Percentiles rank a stretch among this genome's conserved stretches.
These are phyloP conservation scores for Gypsophila paniculata DNA, from an alignment of 179 eudicot genomes.

Conservation along the genomic window DNA sequence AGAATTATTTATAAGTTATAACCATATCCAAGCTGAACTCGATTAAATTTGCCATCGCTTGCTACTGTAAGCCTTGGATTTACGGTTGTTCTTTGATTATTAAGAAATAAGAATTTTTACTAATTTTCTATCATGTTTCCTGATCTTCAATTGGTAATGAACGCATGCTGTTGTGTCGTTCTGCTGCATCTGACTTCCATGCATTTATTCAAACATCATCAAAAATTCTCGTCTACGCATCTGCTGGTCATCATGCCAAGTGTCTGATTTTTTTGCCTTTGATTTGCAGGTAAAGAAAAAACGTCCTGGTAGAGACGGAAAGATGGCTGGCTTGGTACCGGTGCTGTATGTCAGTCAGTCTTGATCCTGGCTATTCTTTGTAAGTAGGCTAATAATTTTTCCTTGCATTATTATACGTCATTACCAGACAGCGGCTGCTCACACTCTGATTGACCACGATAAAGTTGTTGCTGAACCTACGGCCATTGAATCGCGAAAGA, in stretches of 20 bases:
- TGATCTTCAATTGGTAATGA: too few species aligned
- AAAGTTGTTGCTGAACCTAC: constrained; percentile 9
- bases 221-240: neutral
- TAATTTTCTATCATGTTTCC: too few species aligned
- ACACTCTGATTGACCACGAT: neutral
- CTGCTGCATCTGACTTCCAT: neutral
- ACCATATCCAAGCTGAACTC: neutral
- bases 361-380: constrained; percentile 27
- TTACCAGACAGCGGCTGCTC: neutral
- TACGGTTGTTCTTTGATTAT: too few species aligned
- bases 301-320: constrained; percentile 91
- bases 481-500: neutral
- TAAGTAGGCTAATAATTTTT: constrained; percentile 1
- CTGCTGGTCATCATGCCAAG: neutral
- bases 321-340: constrained; percentile 91
- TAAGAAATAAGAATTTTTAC: too few species aligned
- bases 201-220: neutral
- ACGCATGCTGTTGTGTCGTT: neutral
- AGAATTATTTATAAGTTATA: too few species aligned
- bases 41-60: neutral
- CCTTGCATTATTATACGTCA: neutral
- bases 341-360: constrained; percentile 87
- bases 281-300: constrained; percentile 79
- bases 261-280: neutral
- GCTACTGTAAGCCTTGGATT: too few species aligned